Evolutionary conservation across 2,329 filamentous ascomycete species (phyloP), one percentile per base, ranked within the genome.

Genomic region (Colletotrichum cordylinicola): DNA sequence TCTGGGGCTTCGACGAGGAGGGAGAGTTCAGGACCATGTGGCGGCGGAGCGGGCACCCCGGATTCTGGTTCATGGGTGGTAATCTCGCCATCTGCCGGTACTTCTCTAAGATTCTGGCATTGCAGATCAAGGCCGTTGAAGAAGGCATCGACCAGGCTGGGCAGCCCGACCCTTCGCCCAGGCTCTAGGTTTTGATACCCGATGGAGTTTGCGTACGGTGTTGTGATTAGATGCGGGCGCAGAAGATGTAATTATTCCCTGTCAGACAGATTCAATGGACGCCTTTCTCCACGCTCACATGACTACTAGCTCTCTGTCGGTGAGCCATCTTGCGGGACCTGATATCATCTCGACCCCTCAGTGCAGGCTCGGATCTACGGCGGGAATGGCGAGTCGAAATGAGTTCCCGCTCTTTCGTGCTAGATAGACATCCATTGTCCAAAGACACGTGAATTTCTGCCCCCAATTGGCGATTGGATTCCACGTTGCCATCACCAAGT

Each of bases 1-100:
- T 89, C 56, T 88, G 88, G 85, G 87, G 86, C 56, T 80, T 89
- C 72, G 87, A 90, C 75, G 82, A 84, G 31, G 88, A 89, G 78
- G 87, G 87, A 16, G 88, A 90, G 78, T 78, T 88, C 67, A 80
- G 79, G 56, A 81, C 80, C 2, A 83, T 81, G 3, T 85, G 80
- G 71, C 73, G 80, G 67, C 77, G 82, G 73, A 84, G 78, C 4
- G 84, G 84, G 4, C 83, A 84, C 21, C 80, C 79, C 5, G 82
- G 82, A 35, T 78, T 85, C 35, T 85, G 84, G 84, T 80, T 85
- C 68, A 82, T 85, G 79, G 84, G 83, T 58, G 84, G 84, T 3
- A 83, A 79, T 75, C 79, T 85, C 52, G 82, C 81, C 9, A 78
- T 81, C 67, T 83, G 81, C 39, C 80, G 84, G 8, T 85, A 82